Conservation (phyloP, 2,329 filamentous ascomycete genomes). For the Phoma sp. region DNA sequence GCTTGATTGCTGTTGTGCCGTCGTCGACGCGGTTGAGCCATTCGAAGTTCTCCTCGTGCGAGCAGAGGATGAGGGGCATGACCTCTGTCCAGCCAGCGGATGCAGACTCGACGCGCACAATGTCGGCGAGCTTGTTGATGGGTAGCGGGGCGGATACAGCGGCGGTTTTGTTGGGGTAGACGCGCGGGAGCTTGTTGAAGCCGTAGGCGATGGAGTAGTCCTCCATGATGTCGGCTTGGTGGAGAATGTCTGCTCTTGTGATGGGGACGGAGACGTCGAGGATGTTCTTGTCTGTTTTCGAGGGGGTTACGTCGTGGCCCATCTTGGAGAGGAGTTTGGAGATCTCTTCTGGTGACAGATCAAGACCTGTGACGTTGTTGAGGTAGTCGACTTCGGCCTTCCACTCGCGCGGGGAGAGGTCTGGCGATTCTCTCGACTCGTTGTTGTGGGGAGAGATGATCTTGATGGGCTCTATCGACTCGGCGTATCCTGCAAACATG, state of each 20-base stretch:
- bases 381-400: slow-evolving; percentile 91
- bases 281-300: slow-evolving; percentile 68
- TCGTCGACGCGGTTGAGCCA: slow-evolving; percentile 93
- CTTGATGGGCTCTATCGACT: slow-evolving; percentile 91
- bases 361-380: slow-evolving; percentile 87
- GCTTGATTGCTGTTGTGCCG: slow-evolving; percentile 78
- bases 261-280: slow-evolving; percentile 84
- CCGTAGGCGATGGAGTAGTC: slow-evolving; percentile 96
- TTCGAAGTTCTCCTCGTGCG: slow-evolving; percentile 96
- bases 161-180: slow-evolving; percentile 83
- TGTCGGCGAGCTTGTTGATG: slow-evolving; percentile 94
- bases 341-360: slow-evolving; percentile 75
- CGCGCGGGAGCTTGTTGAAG: slow-evolving; percentile 92
- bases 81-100: slow-evolving; percentile 98
- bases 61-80: slow-evolving; percentile 94
- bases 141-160: slow-evolving; percentile 85
- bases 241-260: slow-evolving; percentile 91
- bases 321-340: slow-evolving; percentile 85
- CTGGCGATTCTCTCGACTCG: slow-evolving; percentile 79
- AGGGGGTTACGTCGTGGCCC: slow-evolving; percentile 82
- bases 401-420: slow-evolving; percentile 76
- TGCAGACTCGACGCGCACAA: slow-evolving; percentile 84
- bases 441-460: slow-evolving; percentile 91
- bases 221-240: slow-evolving; percentile 98
- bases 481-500: slow-evolving; percentile 96